Evolutionary conservation across 129 eudicot species (phyloP), one percentile per base, ranked within the genome.

Genomic region (Calendula officinalis): DNA sequence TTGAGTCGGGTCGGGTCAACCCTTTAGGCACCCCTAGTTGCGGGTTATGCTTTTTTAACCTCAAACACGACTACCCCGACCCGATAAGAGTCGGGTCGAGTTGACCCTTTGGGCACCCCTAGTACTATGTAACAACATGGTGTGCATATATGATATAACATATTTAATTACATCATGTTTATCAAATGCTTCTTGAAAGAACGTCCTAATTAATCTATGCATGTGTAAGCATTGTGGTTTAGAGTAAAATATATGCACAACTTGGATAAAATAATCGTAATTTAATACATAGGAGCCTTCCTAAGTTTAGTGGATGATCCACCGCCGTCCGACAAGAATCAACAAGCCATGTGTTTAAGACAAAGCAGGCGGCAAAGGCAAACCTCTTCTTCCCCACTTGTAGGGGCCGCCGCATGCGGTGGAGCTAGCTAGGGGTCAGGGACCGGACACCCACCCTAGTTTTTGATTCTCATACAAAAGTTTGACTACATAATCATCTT

Each of bases 281-380:
- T 50, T 75, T 67, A 61, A 61, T 45, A 67, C 52, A 49, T 13
- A 30, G 54, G 63, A 61, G 75, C 44, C 63, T 75, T 45, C 51
- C 44, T 33, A 41, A 50, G 30, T 62, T 54, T 44, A 78, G 87
- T 84, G 87, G 86, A 63, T 7, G 42, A 75, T 60, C 77, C 81
- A 78, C 81, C 74, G 81, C 82, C 82, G 78, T 72, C 84, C 69
- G 84, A 79, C 88, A 80, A 64, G 72, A 71, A 79, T 51, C 72
- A 80, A 74, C 67, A 52, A 42, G 49, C 66, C 75, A 68, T 69
- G 75, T 69, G 75, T 40, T 53, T 34, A 43, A 51, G 36, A 60
- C 44, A 75, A 75, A 67, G 79, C 56, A 72, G 54, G 60, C 37
- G 34, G 67, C 67, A 66, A 68, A 75, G 94, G 79, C 78, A 72